A percentile compares a stretch with the other conserved stretches of the same genome.
Evolutionary conservation across 2,329 filamentous ascomycete species (phyloP).

Genomic region (Penicillium paneum): DNA sequence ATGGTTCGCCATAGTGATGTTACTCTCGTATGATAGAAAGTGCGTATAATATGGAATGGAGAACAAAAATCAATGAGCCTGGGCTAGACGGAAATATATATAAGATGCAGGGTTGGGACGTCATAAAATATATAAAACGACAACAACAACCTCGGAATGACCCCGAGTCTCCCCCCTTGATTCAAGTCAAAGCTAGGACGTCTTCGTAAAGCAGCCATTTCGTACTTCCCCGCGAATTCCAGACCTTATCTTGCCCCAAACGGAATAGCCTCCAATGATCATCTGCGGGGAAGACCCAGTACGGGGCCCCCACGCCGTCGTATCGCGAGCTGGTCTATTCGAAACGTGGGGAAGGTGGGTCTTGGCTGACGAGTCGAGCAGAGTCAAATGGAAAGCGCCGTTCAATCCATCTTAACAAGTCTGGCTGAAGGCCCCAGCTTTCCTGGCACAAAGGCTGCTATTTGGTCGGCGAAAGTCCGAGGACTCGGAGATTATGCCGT

Average conservation of each 20-base stretch:
- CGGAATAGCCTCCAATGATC: not conserved
- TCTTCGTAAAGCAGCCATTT: not conserved
- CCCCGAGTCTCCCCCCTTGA: not conserved
- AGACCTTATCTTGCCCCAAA: slow-evolving; percentile 1
- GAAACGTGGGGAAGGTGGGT: not conserved
- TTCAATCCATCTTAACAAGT: not conserved
- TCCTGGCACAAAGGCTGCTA: not conserved
- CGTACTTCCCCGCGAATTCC: slow-evolving; percentile 3
- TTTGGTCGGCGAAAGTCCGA: slow-evolving; percentile 15
- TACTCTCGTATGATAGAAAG: not conserved
- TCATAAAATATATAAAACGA: not conserved
- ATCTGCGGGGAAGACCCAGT: slow-evolving; percentile 19
- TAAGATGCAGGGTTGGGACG: not conserved
- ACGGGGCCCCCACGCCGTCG: slow-evolving; percentile 5
- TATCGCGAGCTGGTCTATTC: not conserved
- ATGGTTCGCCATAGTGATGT: slow-evolving; percentile 14
- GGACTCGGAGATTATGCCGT: slow-evolving; percentile 2
- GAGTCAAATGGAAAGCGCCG: not conserved
- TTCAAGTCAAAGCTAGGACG: not conserved
- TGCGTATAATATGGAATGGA: not conserved
- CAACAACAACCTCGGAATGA: not conserved
- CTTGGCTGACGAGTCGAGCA: slow-evolving; percentile 14
- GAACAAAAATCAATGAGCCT: not conserved
- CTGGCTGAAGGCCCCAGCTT: not conserved
- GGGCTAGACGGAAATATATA: not conserved